Evolutionary conservation across 2,329 filamentous ascomycete species (phyloP).

Genomic region (Aspergillus glaucus): DNA sequence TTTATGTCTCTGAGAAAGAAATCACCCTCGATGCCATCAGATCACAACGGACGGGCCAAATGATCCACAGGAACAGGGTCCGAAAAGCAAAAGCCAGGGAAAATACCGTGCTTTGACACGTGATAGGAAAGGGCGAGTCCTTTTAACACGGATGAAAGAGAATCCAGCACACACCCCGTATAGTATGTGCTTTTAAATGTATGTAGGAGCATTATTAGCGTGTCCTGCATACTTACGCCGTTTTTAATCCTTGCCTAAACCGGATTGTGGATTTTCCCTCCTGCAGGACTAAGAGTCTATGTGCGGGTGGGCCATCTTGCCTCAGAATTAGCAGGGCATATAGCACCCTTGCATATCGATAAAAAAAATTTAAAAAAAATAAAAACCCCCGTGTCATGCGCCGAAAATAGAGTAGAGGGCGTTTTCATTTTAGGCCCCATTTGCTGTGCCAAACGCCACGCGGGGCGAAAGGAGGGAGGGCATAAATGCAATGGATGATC

Average conservation of each 20-base stretch:
- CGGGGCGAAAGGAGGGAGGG: background rate
- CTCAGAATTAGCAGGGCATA: slow-evolving; percentile 7
- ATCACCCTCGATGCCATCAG: slow-evolving; percentile 16
- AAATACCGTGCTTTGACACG: slow-evolving; percentile 15
- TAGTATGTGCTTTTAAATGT: background rate
- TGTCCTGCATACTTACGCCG: slow-evolving; percentile 7
- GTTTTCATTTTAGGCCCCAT: background rate
- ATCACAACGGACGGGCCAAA: slow-evolving; percentile 10
- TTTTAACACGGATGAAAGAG: slow-evolving; percentile 1
- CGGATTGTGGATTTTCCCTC: slow-evolving; percentile 1
- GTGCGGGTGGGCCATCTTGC: slow-evolving; percentile 6
- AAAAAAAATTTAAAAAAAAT: background rate
- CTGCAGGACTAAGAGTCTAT: slow-evolving; percentile 6
- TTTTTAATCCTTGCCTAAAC: slow-evolving; percentile 9
- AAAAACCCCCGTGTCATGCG: background rate
- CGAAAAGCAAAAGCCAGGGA: slow-evolving; percentile 4
- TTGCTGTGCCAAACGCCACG: background rate
- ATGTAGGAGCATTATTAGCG: background rate
- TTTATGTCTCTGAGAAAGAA: slow-evolving; percentile 7
- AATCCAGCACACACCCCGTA: background rate
- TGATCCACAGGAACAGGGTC: slow-evolving; percentile 9
- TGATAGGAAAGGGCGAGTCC: slow-evolving; percentile 2
- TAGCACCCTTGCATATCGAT: slow-evolving; percentile 15
- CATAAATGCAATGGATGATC: background rate
- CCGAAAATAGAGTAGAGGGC: background rate